Percentiles rank a stretch among this genome's conserved stretches.
Evolutionary conservation across 306 rosid species (phyloP).

Genomic region (Erythrophleum fordii): DNA sequence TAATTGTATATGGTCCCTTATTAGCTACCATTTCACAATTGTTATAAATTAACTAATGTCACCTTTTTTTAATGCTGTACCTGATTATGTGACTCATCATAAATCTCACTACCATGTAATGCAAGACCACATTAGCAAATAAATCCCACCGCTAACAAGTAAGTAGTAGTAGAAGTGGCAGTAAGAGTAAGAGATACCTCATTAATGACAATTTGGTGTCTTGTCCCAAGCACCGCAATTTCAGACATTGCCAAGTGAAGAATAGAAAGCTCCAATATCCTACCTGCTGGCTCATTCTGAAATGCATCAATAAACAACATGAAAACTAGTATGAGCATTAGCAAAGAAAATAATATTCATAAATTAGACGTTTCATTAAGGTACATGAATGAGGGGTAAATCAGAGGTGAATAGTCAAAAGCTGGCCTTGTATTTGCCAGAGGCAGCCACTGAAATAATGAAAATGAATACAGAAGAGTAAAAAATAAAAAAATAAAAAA

Average conservation of each 20-base stretch:
- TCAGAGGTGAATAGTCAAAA: constrained; percentile 19
- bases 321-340: constrained; percentile 28
- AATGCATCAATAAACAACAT: constrained; percentile 32
- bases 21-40: background rate
- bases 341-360: constrained; percentile 23
- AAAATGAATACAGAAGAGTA: background rate
- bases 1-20: background rate
- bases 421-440: constrained; percentile 27
- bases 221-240: constrained; percentile 68
- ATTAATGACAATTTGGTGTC: constrained; percentile 83
- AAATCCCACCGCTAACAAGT: background rate
- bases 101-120: background rate
- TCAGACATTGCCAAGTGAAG: constrained; percentile 97
- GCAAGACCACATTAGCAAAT: background rate
- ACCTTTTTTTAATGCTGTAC: background rate
- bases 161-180: background rate
- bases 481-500: background rate
- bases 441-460: constrained; percentile 2
- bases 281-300: constrained; percentile 79
- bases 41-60: background rate
- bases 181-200: constrained; percentile 59
- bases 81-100: background rate
- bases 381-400: constrained; percentile 23
- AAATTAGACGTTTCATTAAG: constrained; percentile 9
- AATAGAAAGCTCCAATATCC: constrained; percentile 89